Evolutionary conservation across 78 protist genomes (phyloP).

Genomic region (Chrysochromulina parva): DNA sequence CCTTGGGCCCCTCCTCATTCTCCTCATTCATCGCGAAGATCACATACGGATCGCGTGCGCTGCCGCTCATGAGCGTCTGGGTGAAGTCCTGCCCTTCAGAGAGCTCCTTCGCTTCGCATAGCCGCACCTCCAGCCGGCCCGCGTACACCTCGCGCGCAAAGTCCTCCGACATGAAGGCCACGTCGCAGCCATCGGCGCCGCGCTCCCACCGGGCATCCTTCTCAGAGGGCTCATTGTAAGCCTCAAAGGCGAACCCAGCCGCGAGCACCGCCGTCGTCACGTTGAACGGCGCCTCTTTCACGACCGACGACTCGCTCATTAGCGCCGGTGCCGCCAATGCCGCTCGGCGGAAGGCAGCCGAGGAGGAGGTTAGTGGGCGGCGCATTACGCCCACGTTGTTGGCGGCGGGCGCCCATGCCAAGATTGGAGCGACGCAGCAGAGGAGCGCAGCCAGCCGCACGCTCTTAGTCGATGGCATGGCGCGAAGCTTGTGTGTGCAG

Average conservation of each 20-base stretch:
- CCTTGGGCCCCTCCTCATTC: background rate
- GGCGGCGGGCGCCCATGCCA: no score
- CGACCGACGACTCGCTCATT: no score
- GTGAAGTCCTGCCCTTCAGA: background rate
- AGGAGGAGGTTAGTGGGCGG: no score
- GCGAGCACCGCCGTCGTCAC: constrained; percentile 4
- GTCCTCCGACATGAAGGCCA: constrained; percentile 27
- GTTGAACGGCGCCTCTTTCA: constrained; percentile 14
- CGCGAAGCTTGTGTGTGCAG: no score
- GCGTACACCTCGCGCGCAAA: constrained; percentile 4
- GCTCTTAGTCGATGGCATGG: no score
- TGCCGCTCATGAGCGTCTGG: background rate
- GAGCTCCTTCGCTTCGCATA: background rate
- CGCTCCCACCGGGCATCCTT: constrained; percentile 33
- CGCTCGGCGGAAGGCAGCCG: no score
- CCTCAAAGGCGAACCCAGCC: constrained; percentile 37
- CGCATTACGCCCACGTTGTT: no score
- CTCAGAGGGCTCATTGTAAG: constrained; percentile 13
- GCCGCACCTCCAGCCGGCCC: background rate
- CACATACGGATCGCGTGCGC: background rate
- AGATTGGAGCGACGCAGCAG: no score
- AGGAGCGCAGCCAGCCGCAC: no score
- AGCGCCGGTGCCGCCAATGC: no score
- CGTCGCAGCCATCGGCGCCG: constrained; percentile 23
- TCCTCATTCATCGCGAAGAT: constrained; percentile 3